Conservation (phyloP, 495 filamentous ascomycete species). For the Arthonia radiata region DNA sequence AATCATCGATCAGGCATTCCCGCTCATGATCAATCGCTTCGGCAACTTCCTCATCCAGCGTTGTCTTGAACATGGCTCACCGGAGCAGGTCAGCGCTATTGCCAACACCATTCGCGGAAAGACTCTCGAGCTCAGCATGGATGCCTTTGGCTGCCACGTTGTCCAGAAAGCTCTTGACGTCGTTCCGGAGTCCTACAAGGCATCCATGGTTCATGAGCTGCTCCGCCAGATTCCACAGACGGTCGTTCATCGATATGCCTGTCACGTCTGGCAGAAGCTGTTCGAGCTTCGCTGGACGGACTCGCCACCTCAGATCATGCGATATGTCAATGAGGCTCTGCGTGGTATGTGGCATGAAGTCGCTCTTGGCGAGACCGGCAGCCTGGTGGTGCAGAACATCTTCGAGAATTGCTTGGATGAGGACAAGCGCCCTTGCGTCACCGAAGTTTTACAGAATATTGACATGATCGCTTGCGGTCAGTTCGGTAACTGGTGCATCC, state of each 20-base stretch:
- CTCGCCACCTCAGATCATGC: constrained; percentile 93
- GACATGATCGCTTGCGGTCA: constrained; percentile 94
- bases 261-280: constrained; percentile 99
- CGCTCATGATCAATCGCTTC: constrained; percentile 88
- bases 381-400: constrained; percentile 94
- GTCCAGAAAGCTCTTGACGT: constrained; percentile 96
- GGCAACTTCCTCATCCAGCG: constrained; percentile 98
- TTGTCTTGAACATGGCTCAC: constrained; percentile 94
- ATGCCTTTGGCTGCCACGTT: constrained; percentile 94
- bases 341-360: constrained; percentile 98
- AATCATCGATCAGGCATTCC: constrained; percentile 87
- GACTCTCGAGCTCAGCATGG: constrained; percentile 85
- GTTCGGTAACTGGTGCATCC: constrained; percentile 99
- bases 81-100: constrained; percentile 85
- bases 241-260: constrained; percentile 92
- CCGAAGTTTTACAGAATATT: constrained; percentile 81
- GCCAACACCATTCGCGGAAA: constrained; percentile 87
- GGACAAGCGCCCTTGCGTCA: constrained; percentile 95
- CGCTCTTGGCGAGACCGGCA: constrained; percentile 86
- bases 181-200: constrained; percentile 92
- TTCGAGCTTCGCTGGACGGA: constrained; percentile 92
- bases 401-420: constrained; percentile 98
- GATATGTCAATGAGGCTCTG: constrained; percentile 86
- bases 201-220: constrained; percentile 91
- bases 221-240: constrained; percentile 91